Evolutionary conservation across 208 protist genomes (phyloP).

Genomic region (Trypanosoma caninum): DNA sequence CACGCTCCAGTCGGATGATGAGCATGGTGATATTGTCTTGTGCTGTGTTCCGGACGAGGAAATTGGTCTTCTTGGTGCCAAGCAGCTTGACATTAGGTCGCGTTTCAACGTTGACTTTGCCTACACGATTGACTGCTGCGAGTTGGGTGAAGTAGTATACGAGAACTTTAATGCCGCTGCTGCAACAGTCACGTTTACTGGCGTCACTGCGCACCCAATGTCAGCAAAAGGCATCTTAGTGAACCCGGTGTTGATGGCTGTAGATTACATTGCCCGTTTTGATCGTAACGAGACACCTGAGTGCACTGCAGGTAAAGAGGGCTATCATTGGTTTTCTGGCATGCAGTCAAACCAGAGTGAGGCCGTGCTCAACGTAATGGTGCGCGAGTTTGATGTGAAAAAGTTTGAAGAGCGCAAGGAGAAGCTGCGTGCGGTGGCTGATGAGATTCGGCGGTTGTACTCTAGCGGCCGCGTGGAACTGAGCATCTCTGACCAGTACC

Average conservation of each 20-base stretch:
- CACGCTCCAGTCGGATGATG: slow-evolving; percentile 34
- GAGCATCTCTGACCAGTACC: slow-evolving; percentile 63
- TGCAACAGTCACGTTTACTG: slow-evolving; percentile 52
- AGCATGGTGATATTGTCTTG: slow-evolving; percentile 71
- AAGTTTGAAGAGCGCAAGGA: slow-evolving; percentile 52
- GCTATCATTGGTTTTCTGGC: slow-evolving; percentile 79
- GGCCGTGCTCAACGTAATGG: slow-evolving; percentile 51
- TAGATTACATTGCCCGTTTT: slow-evolving; percentile 71
- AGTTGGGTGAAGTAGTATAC: slow-evolving; percentile 80
- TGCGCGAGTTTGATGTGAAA: slow-evolving; percentile 66
- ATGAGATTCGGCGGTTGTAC: slow-evolving; percentile 48
- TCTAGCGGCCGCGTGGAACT: slow-evolving; percentile 64
- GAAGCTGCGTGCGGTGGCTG: slow-evolving; percentile 43
- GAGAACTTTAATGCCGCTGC: slow-evolving; percentile 85
- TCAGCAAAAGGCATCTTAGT: slow-evolving; percentile 85
- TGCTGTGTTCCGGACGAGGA: slow-evolving; percentile 88
- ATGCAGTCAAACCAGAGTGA: slow-evolving; percentile 49
- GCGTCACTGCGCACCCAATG: slow-evolving; percentile 83
- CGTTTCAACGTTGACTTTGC: slow-evolving; percentile 85
- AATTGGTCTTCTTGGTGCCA: slow-evolving; percentile 78
- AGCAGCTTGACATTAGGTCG: slow-evolving; percentile 62
- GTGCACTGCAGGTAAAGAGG: slow-evolving; percentile 70
- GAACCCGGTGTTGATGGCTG: slow-evolving; percentile 81
- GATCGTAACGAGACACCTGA: slow-evolving; percentile 72
- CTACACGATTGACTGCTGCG: slow-evolving; percentile 85